phyloP scores from a whole-genome alignment of 805 yeast genomes.

The Yamadazyma ubonensis region DNA sequence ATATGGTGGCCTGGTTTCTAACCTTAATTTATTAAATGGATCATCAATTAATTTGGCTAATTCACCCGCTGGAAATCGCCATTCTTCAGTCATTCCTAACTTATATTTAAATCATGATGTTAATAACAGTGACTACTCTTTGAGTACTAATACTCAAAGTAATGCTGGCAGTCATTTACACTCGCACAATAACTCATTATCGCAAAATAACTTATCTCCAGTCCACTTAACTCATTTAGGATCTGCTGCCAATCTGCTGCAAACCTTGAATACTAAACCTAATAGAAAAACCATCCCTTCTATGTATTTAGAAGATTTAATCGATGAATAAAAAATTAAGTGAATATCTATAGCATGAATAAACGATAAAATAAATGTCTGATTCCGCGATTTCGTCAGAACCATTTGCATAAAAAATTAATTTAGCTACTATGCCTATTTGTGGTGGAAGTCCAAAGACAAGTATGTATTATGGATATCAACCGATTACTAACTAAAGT shows the following conservation, averaged over 20 bases:
- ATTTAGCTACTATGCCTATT: constrained; percentile 33
- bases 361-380: background rate
- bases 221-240: constrained; percentile 7
- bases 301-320: constrained; percentile 50
- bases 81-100: constrained; percentile 34
- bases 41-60: constrained; percentile 10
- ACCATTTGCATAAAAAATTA: background rate
- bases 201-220: constrained; percentile 10
- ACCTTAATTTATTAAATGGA: constrained; percentile 18
- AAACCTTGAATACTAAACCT: constrained; percentile 16
- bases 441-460: constrained; percentile 44
- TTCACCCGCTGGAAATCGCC: constrained; percentile 27
- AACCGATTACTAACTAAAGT: constrained; percentile 33
- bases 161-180: background rate
- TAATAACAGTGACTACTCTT: constrained; percentile 33
- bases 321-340: constrained; percentile 28
- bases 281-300: constrained; percentile 44
- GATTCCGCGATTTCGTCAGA: constrained; percentile 5
- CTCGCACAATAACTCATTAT: background rate
- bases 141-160: constrained; percentile 11
- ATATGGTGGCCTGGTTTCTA: constrained; percentile 20
- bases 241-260: constrained; percentile 3
- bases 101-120: constrained; percentile 39
- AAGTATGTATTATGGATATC: constrained; percentile 26
- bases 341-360: constrained; percentile 3